Base-by-base conservation (phyloP, 306 rosid genomes). In the Vachellia collinsii region DNA sequence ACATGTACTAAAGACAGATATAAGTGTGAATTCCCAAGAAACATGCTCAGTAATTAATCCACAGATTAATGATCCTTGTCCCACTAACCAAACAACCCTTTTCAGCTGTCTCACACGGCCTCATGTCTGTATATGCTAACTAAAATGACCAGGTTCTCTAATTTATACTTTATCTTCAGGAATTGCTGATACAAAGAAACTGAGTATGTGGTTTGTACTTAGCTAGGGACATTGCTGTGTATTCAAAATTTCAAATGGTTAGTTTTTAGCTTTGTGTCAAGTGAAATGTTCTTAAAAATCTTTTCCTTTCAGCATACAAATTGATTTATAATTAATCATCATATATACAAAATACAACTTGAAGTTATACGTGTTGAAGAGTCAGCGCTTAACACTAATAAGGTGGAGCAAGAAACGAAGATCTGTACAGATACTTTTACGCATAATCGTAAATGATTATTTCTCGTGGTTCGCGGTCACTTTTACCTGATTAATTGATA, bases 391-490 rank as follows among this genome's bases (percentile, higher is more conserved):
- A 50, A 16, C 56, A 50, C n/a, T 4, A 50, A 19, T 5, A 19
- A 53, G 22, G 59, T 53, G 59, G 8, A 5, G 7, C 5, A 16
- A 50, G 56, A 50, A 50, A 53, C 22, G 13, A 16, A 58, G 34
- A 58, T 58, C 12, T 58, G 3, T 4, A 58, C 9, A 22, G 5
- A 22, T 14, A 58, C 13, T 22, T 59, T 10, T 11, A 69, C 72
- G 34, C 34, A 29, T 29, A 1, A 29, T 29, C 1, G 70, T 77
- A 34, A 34, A 6, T 14, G 10, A 78, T 53, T 53, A 7, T 82
- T 66, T 78, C 64, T 72, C 51, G 43, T 20, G 38, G 53, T 80
- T 84, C 70, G 53, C 70, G 74, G 86, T 77, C 39, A 37, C 44
- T 58, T 58, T 58, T 78, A 72, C 69, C 72, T 76, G 42, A 43